Percentiles rank a stretch among this genome's conserved stretches.
phyloP scores from a whole-genome alignment of 805 yeast species.

The Ogataea populi-albae region DNA sequence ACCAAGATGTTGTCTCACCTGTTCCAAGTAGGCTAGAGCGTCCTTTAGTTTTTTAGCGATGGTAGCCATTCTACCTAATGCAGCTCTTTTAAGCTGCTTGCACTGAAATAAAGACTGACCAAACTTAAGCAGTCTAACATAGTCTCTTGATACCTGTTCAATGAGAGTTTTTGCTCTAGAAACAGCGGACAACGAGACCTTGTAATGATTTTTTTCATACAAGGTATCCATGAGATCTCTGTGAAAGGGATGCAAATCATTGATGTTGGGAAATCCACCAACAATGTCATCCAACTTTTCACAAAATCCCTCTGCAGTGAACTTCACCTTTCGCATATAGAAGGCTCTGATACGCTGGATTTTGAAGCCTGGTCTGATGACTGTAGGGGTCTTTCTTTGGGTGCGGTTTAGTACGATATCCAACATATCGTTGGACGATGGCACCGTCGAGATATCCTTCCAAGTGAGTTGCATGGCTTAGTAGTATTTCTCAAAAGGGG shows the following conservation, averaged over 20 bases:
- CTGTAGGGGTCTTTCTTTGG: conserved; percentile 99
- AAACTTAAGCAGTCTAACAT: conserved; percentile 87
- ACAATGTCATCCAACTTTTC: conserved; percentile 88
- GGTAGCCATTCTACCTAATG: conserved; percentile 99
- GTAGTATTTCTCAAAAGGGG: too few species aligned
- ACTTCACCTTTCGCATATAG: conserved; percentile 97
- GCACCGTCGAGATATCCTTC: conserved; percentile 97
- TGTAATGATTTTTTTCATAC: conserved; percentile 97
- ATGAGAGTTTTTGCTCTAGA: conserved; percentile 90
- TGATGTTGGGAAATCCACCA: conserved; percentile 90
- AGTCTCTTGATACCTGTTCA: conserved; percentile 96
- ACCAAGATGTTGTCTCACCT: conserved; percentile 98
- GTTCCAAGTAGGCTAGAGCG: conserved; percentile 89
- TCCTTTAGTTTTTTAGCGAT: conserved; percentile 93
- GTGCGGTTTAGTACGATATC: conserved; percentile 96
- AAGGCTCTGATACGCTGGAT: conserved; percentile 95
- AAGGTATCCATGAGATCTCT: conserved; percentile 96
- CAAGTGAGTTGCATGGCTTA: conserved; percentile 99
- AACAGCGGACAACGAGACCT: conserved; percentile 91
- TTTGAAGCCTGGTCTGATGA: conserved; percentile 92
- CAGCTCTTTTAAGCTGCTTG: conserved; percentile 97
- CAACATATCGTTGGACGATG: conserved; percentile 86
- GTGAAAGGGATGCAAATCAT: conserved; percentile 98
- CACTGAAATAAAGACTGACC: conserved; percentile 98
- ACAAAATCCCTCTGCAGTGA: conserved; percentile 91